These are phyloP conservation scores for Beauveria asiatica DNA, from an alignment of 2,329 filamentous ascomycete genomes.

Conservation along the genomic window DNA sequence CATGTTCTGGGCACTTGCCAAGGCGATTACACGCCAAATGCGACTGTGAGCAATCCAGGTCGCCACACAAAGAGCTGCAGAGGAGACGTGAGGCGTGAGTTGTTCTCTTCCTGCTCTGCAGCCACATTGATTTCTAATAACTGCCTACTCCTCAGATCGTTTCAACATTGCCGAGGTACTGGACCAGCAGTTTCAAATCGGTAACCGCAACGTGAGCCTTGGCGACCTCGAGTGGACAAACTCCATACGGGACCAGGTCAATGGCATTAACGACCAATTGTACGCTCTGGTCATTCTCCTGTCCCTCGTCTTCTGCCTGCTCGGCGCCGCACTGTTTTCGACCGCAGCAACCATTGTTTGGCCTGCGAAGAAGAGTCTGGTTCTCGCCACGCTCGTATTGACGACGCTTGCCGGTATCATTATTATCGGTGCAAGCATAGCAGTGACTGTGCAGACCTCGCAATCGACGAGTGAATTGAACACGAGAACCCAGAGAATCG, in stretches of 20 bases:
- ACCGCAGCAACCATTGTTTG: constrained; percentile 29
- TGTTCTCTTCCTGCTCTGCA: neutral
- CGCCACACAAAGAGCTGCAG: constrained; percentile 40
- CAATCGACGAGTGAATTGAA: neutral
- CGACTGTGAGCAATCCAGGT: constrained; percentile 26
- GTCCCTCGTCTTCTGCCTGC: constrained; percentile 33
- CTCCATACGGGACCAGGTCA: constrained; percentile 37
- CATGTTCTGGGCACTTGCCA: constrained; percentile 41
- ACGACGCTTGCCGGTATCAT: constrained; percentile 27
- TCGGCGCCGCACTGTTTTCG: constrained; percentile 35
- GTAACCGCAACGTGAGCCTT: constrained; percentile 36
- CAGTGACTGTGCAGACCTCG: constrained; percentile 28
- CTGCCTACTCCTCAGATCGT: neutral
- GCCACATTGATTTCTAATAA: neutral
- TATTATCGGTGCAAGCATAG: constrained; percentile 33
- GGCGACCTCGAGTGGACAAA: constrained; percentile 37
- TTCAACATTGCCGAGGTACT: constrained; percentile 41
- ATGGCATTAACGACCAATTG: constrained; percentile 40
- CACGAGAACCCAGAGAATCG: neutral
- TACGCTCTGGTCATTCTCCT: constrained; percentile 42
- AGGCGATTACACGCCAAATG: constrained; percentile 37
- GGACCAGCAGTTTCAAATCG: constrained; percentile 36
- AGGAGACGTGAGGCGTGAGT: constrained; percentile 30
- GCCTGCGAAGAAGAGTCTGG: constrained; percentile 17
- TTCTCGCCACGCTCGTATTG: constrained; percentile 30